These are phyloP conservation scores for Podaxis carcinomalis DNA, from an alignment of 768 basidiomycete genomes.

Conservation along the genomic window DNA sequence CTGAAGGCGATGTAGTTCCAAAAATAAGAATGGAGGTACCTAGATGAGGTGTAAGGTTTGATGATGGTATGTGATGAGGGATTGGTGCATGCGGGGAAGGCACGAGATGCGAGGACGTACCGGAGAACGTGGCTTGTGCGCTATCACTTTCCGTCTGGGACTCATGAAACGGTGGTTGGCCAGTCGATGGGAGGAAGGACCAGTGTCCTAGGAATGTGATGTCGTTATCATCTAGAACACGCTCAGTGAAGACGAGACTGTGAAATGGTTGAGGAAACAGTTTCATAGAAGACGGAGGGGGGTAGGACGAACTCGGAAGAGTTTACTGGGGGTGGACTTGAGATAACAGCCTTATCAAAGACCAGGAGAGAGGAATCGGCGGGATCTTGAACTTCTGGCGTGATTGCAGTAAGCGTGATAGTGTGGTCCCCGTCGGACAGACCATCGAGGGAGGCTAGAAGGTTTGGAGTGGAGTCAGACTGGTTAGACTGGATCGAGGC, in stretches of 20 bases:
- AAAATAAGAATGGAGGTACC: constrained; percentile 59
- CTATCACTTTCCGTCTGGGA: constrained; percentile 40
- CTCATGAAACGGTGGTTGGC: constrained; percentile 17
- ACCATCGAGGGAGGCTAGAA: constrained; percentile 47
- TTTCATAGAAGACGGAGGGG: not conserved
- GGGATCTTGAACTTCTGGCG: constrained; percentile 18
- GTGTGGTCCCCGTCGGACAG: constrained; percentile 49
- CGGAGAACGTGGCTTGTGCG: constrained; percentile 39
- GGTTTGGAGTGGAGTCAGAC: constrained; percentile 24
- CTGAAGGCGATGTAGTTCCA: constrained; percentile 54
- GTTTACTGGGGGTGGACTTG: constrained; percentile 32
- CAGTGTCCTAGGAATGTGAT: constrained; percentile 56
- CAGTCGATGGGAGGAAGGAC: constrained; percentile 30
- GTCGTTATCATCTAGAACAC: constrained; percentile 37
- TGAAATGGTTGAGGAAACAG: not conserved
- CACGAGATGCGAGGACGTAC: constrained; percentile 30
- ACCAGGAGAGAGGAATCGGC: constrained; percentile 35
- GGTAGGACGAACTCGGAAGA: constrained; percentile 17
- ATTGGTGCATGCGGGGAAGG: constrained; percentile 1
- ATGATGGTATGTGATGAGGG: not conserved
- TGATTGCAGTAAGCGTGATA: constrained; percentile 48
- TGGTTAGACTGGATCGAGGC: constrained; percentile 17
- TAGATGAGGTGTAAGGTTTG: constrained; percentile 20
- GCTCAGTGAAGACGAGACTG: constrained; percentile 31
- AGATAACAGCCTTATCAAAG: constrained; percentile 57